Base-by-base conservation (phyloP, 2,329 filamentous ascomycete species). In the Hymenoscyphus infarciens region DNA sequence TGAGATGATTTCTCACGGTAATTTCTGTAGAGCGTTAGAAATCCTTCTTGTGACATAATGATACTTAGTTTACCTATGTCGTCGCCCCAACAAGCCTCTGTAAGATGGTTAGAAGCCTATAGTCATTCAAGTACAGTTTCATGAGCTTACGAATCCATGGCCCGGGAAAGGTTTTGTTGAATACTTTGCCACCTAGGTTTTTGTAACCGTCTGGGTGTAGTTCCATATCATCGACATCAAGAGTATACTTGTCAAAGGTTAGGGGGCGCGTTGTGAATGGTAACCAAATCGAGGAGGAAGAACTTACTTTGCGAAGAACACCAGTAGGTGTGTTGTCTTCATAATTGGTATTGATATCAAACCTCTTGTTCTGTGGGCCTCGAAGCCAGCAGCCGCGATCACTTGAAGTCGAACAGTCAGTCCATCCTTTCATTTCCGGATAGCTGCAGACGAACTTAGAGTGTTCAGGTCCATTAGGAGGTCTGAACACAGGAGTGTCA, bases 31-130 rank as follows among this genome's bases (percentile, higher is more conserved):
- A 35, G 29, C 3, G 13, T 56, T 22, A 56, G 31, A 25, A 42
- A 39, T 8, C n/a, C 27, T 19, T n/a, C 45, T 25, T 35, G 33
- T 35, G 35, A 25, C 13, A 29, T 5, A 57, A 19, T 27, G 13
- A 56, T 33, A 35, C 38, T 31, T 13, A 31, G 38, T 53, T 49
- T 22, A 60, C 57, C 57, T 15, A 61, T 39, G 5, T 27, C 15
- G 42, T 64, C 62, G 25, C 62, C 62, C 62, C 62, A 64, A 25
- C 62, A 64, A 35, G 62, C 62, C 42, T 64, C 59, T 61, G 45
- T 5, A 49, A 22, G 5, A 16, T 19, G 16, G 27, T 25, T 22
- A 38, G 56, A 5, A 61, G 31, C 11, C 42, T 2, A 57, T 22
- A 16, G 11, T 4, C 11, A 27, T 7, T 33, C 11, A 15, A 6